Conservation (phyloP, 208 protist species). For the Leishmania tropica region DNA sequence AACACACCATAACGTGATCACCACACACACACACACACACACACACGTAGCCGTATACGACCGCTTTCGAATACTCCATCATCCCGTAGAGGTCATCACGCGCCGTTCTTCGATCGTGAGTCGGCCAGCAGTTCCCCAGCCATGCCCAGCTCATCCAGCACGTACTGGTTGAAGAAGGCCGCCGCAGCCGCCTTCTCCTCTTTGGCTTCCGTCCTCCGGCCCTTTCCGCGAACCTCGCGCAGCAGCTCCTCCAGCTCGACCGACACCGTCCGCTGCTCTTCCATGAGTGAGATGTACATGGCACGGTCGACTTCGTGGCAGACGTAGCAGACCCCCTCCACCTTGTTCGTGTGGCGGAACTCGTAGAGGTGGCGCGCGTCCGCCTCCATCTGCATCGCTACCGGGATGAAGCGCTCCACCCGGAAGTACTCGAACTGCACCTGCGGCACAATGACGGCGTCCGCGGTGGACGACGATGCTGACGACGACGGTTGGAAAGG, state of each 20-base stretch:
- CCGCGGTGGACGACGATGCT: background rate
- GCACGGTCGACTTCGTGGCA: constrained; percentile 70
- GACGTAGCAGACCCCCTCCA: constrained; percentile 86
- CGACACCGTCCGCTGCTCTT: constrained; percentile 40
- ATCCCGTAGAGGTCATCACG: constrained; percentile 9
- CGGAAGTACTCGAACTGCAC: constrained; percentile 77
- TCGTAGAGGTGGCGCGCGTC: constrained; percentile 86
- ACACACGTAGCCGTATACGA: background rate
- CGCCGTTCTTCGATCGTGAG: constrained; percentile 53
- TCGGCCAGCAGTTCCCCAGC: constrained; percentile 61
- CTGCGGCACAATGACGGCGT: constrained; percentile 4
- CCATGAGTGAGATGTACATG: constrained; percentile 65
- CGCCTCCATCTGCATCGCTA: constrained; percentile 89
- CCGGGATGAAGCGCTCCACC: constrained; percentile 86
- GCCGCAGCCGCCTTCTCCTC: constrained; percentile 6
- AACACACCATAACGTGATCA: background rate
- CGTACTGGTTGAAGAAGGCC: constrained; percentile 83
- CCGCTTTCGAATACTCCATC: background rate
- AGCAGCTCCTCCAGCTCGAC: constrained; percentile 16
- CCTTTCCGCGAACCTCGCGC: background rate
- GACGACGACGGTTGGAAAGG: background rate
- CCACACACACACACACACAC: background rate
- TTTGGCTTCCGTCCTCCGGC: background rate
- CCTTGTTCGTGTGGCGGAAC: constrained; percentile 68
- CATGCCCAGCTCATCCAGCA: constrained; percentile 84